These are phyloP conservation scores for Xylariales sp. DNA, from an alignment of 2,329 filamentous ascomycete genomes.

Conservation along the genomic window DNA sequence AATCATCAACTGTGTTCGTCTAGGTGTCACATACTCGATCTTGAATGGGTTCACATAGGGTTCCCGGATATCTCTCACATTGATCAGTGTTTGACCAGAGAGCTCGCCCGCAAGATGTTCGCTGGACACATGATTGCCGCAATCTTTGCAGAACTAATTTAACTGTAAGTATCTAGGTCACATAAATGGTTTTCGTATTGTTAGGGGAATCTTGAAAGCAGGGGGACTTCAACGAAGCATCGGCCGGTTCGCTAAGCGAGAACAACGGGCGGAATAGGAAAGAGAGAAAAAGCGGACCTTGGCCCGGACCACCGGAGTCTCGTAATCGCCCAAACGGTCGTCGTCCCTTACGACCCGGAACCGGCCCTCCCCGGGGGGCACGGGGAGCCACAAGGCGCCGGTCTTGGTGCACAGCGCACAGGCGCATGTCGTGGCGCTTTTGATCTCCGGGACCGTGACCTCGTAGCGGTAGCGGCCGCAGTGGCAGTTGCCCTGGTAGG, in stretches of 20 bases:
- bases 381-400: constrained; percentile 3
- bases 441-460: constrained; percentile 1
- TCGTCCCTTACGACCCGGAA: constrained; percentile 2
- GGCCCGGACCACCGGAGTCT: neutral
- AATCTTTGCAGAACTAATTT: neutral
- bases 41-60: no score
- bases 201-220: neutral
- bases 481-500: constrained; percentile 2
- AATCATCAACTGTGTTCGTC: no score
- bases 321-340: neutral
- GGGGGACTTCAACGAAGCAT: neutral
- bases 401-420: constrained; percentile 2
- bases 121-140: no score
- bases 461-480: neutral
- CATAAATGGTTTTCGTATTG: neutral
- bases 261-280: no score
- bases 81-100: no score
- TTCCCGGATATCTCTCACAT: no score
- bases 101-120: no score
- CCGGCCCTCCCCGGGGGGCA: neutral
- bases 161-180: neutral
- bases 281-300: no score
- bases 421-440: neutral
- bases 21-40: no score
- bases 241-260: no score